Evolutionary conservation across 345 rosid species (phyloP).

Genomic region (Draba incana): DNA sequence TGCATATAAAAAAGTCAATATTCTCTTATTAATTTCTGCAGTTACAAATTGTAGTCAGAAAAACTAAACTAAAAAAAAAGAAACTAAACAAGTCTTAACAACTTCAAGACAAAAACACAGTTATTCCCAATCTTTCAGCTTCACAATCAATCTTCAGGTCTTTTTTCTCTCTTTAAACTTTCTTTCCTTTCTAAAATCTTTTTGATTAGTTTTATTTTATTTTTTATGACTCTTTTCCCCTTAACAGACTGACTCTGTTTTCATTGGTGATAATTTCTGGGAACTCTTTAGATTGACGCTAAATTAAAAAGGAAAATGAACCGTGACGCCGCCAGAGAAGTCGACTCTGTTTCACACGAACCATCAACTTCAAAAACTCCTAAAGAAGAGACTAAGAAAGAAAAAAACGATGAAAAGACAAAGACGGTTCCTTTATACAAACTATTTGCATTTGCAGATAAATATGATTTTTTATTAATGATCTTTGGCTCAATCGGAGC

Average conservation of each 20-base stretch:
- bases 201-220: constrained; percentile 4
- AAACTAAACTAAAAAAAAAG: background rate
- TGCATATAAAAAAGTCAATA: constrained; percentile 28
- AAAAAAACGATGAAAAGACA: constrained; percentile 22
- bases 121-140: constrained; percentile 23
- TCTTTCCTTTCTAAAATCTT: background rate
- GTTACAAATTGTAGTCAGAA: background rate
- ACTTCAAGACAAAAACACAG: constrained; percentile 25
- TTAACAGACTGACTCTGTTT: too few relatives aligned
- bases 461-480: constrained; percentile 59
- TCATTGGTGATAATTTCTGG: constrained; percentile 27
- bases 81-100: constrained; percentile 12
- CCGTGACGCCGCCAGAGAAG: constrained; percentile 31
- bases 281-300: background rate
- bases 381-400: constrained; percentile 30
- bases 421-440: constrained; percentile 65
- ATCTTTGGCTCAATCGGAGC: constrained; percentile 68
- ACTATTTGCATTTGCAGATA: constrained; percentile 72
- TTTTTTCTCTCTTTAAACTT: constrained; percentile 23
- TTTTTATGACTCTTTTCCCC: constrained; percentile 15
- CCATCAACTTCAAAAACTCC: constrained; percentile 52
- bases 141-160: constrained; percentile 35
- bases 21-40: constrained; percentile 3
- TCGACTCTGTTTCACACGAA: constrained; percentile 39
- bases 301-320: constrained; percentile 21